Conservation (phyloP, 352 stramenopile species). For the Globisporangium acanthophoron region DNA sequence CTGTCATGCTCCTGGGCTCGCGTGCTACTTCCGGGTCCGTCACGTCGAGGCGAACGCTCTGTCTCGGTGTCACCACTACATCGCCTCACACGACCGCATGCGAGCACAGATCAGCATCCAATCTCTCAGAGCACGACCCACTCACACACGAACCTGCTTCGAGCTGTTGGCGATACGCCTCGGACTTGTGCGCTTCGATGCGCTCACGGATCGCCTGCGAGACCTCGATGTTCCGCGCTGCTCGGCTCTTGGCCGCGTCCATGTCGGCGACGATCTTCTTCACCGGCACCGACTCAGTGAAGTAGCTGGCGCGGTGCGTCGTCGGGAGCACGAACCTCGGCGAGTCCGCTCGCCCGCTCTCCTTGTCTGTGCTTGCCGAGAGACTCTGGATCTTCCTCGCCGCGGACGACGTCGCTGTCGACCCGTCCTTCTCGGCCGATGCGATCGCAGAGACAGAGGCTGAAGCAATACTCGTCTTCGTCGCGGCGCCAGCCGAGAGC, state of each 20-base stretch:
- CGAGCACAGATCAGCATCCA: neutral
- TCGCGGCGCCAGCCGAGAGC: neutral
- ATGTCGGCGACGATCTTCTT: slow-evolving; percentile 64
- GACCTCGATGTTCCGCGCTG: slow-evolving; percentile 54
- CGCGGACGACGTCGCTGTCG: slow-evolving; percentile 5
- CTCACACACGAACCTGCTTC: slow-evolving; percentile 20
- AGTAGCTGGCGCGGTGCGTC: slow-evolving; percentile 43
- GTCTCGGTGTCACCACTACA: slow-evolving; percentile 10
- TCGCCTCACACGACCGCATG: too few species aligned
- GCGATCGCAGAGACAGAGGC: neutral
- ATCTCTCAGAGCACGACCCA: neutral
- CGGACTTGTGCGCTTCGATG: slow-evolving; percentile 32
- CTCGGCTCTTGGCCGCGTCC: slow-evolving; percentile 55
- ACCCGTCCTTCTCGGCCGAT: slow-evolving; percentile 8
- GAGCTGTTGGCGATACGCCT: slow-evolving; percentile 35
- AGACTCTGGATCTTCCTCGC: slow-evolving; percentile 38
- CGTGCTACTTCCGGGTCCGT: neutral
- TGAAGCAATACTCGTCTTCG: neutral
- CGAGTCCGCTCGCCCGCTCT: slow-evolving; percentile 11
- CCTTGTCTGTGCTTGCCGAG: slow-evolving; percentile 20
- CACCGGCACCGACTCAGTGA: slow-evolving; percentile 51
- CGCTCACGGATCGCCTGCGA: slow-evolving; percentile 60
- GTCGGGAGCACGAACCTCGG: slow-evolving; percentile 38
- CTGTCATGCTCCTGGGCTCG: neutral
- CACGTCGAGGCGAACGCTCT: slow-evolving; percentile 13